These are phyloP conservation scores for Fusarium pseudocircinatum DNA, from an alignment of 2,329 filamentous ascomycete genomes.

Conservation along the genomic window DNA sequence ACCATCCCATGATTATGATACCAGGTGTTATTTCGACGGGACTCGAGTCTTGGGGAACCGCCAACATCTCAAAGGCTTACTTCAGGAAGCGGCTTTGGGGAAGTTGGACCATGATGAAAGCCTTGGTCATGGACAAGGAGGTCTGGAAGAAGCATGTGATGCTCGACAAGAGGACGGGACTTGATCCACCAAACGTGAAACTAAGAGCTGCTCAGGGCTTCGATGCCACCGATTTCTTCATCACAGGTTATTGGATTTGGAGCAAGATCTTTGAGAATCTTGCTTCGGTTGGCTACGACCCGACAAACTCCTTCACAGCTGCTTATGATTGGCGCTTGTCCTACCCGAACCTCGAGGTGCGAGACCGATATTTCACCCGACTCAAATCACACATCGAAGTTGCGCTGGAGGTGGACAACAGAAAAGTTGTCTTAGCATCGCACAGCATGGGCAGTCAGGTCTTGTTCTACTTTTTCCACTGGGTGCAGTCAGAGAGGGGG, in stretches of 20 bases:
- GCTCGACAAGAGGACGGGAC: conserved; percentile 89
- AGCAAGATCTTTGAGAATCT: conserved; percentile 98
- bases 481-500: conserved; percentile 81
- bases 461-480: conserved; percentile 82
- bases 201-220: conserved; percentile 94
- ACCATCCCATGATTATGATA: conserved; percentile 95
- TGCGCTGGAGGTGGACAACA: conserved; percentile 74
- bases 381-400: conserved; percentile 92
- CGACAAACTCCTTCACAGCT: conserved; percentile 75
- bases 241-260: conserved; percentile 96
- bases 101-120: conserved; percentile 99
- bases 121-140: conserved; percentile 91
- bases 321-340: conserved; percentile 92
- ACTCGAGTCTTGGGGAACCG: conserved; percentile 95
- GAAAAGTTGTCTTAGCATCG: conserved; percentile 86
- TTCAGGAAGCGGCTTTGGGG: conserved; percentile 97
- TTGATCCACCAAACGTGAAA: conserved; percentile 92
- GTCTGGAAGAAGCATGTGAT: conserved; percentile 97
- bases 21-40: conserved; percentile 98
- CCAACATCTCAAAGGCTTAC: conserved; percentile 84
- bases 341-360: conserved; percentile 86
- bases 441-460: conserved; percentile 99
- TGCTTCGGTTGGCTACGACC: conserved; percentile 95
- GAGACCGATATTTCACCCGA: conserved; percentile 93
- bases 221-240: conserved; percentile 96